Evolutionary conservation across 345 rosid species (phyloP).

Genomic region (Arabidopsis thaliana): TAIR10.1 NC_003074.8:9371001-9371500

Average conservation of each 20-base stretch:
- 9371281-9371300: slow-evolving; percentile 34
- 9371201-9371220: slow-evolving; percentile 35
- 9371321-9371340: slow-evolving; percentile 43
- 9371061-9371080: slow-evolving; percentile 58
- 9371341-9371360: slow-evolving; percentile 33
- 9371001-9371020: slow-evolving; percentile 42
- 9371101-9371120: slow-evolving; percentile 37
- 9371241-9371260: slow-evolving; percentile 42
- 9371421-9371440: neutral
- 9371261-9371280: slow-evolving; percentile 32
- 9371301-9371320: slow-evolving; percentile 36
- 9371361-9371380: slow-evolving; percentile 10
- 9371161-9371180: slow-evolving; percentile 33
- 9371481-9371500: neutral
- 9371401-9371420: neutral
- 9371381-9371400: slow-evolving; percentile 1
- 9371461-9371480: neutral
- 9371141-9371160: slow-evolving; percentile 25
- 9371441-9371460: neutral
- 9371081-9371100: slow-evolving; percentile 45
- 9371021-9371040: slow-evolving; percentile 75
- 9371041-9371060: slow-evolving; percentile 87
- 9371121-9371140: slow-evolving; percentile 41
- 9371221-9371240: slow-evolving; percentile 41
- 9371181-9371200: neutral